Evolutionary conservation across 2,329 filamentous ascomycete species (phyloP).

Genomic region (Onygena corvina): DNA sequence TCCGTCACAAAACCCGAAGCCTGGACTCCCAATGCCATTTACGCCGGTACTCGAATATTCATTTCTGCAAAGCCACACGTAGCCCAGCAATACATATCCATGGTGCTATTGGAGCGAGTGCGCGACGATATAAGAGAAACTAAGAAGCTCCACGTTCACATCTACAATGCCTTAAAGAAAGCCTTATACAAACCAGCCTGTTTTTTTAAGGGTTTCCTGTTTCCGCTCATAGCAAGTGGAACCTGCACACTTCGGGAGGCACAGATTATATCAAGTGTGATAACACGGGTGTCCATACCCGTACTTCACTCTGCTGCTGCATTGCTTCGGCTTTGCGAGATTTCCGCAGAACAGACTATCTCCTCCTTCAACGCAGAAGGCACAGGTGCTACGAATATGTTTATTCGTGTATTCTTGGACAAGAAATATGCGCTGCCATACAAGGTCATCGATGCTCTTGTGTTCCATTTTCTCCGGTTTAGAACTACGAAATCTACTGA

Average conservation of each 20-base stretch:
- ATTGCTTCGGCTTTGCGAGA: conserved; percentile 82
- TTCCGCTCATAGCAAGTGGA: conserved; percentile 71
- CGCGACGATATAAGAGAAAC: conserved; percentile 87
- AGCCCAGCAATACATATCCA: conserved; percentile 74
- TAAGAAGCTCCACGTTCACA: conserved; percentile 87
- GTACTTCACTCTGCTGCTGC: conserved; percentile 88
- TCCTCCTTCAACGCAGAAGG: conserved; percentile 59
- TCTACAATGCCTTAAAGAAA: conserved; percentile 91
- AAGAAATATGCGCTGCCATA: conserved; percentile 95
- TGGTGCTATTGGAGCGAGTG: conserved; percentile 78
- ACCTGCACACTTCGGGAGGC: conserved; percentile 90
- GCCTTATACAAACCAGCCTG: conserved; percentile 84
- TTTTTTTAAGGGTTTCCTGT: conserved; percentile 94
- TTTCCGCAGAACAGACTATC: conserved; percentile 79
- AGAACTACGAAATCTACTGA: conserved; percentile 54
- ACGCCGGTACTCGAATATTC: conserved; percentile 85
- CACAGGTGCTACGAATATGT: conserved; percentile 84
- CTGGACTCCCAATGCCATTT: conserved; percentile 70
- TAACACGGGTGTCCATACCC: conserved; percentile 73
- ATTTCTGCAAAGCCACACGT: conserved; percentile 69
- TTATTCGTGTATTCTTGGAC: conserved; percentile 83
- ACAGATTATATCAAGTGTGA: conserved; percentile 75
- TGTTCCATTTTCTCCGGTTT: conserved; percentile 94
- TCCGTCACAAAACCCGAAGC: conserved; percentile 68
- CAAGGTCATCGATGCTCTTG: conserved; percentile 84